A percentile compares a stretch with the other conserved stretches of the same genome.
phyloP scores from a whole-genome alignment of 257 asterid species.

The Lantana camara region DNA sequence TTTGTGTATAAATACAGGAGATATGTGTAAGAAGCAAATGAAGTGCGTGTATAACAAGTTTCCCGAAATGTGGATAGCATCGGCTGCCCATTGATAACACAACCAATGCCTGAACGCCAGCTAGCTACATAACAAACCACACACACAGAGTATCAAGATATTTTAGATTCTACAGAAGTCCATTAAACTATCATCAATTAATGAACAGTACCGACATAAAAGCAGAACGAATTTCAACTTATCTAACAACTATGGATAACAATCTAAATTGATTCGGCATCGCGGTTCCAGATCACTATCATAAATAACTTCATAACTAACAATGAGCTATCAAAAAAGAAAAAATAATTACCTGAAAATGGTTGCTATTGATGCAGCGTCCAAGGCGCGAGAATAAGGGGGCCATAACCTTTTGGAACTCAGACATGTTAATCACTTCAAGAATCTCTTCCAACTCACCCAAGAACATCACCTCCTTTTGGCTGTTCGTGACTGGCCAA shows the following conservation, averaged over 20 bases:
- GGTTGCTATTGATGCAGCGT: constrained; percentile 77
- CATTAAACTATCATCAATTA: constrained; percentile 2
- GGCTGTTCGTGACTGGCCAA: constrained; percentile 93
- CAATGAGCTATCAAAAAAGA: not conserved
- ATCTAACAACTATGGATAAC: constrained; percentile 6
- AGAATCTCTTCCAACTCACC: constrained; percentile 91
- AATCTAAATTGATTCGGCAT: not conserved
- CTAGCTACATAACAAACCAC: constrained; percentile 1
- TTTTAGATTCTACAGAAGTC: constrained; percentile 11
- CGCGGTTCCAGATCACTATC: constrained; percentile 13
- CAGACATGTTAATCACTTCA: constrained; percentile 70
- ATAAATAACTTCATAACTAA: not conserved
- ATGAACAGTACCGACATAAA: constrained; percentile 14
- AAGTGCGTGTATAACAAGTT: not conserved
- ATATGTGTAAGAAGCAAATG: constrained; percentile 6
- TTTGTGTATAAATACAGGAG: not conserved
- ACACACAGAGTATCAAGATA: constrained; percentile 9
- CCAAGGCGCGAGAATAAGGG: constrained; percentile 78
- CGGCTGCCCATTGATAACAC: not conserved
- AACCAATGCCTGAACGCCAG: constrained; percentile 19
- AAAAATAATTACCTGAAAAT: constrained; percentile 71
- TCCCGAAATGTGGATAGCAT: not conserved
- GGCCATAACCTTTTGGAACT: constrained; percentile 82
- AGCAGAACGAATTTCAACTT: not conserved
- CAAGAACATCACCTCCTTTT: constrained; percentile 90